Base-by-base conservation (phyloP, 305 asterid genomes). In the Solanum chacoense region DNA sequence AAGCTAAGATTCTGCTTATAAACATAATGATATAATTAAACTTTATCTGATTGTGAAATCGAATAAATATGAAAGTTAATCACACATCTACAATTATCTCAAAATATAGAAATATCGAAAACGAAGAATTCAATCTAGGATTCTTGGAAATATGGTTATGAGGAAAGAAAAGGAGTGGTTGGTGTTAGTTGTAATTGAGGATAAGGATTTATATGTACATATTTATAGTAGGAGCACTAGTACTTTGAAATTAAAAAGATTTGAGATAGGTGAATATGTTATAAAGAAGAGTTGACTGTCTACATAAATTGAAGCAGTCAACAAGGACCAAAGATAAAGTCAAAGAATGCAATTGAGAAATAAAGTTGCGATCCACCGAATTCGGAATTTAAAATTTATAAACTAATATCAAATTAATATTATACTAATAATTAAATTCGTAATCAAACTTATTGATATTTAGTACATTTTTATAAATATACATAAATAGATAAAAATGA, bases 401-500 rank as follows among this genome's bases (percentile, higher is more conserved):
- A 28, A 71, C 28, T 26, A 10, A 11, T 67, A 65, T n/a, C 3
- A 65, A 65, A n/a, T 22, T 22, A 69, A 71, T 71, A 28, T 71
- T 12, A 28, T 71, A 26, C 6, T 71, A 12, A 28, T 4, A n/a
- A 5, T 67, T 6, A 28, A 28, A 71, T 28, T 28, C 2, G 16
- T 71, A 26, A 12, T 71, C 4, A 71, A 28, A 71, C 3, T 16
- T 24, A 4, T 28, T 12, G 4, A 26, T 13, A 71, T 13, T 28
- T 71, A 3, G 13, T 28, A 71, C 2, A 6, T 28, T 71, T 67
- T 24, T 71, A 3, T 28, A 59, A 20, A 59, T 18, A 29, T 29
- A 14, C 9, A 29, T 28, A 28, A 26, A 11, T 12, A 5, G 1
- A 24, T 2, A 0, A 0, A 69, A 26, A 11, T 4, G 0, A 69